A percentile compares a stretch with the other conserved stretches of the same genome.
phyloP scores from a whole-genome alignment of 2,329 filamentous ascomycete genomes.

The Aureobasidium lini region DNA sequence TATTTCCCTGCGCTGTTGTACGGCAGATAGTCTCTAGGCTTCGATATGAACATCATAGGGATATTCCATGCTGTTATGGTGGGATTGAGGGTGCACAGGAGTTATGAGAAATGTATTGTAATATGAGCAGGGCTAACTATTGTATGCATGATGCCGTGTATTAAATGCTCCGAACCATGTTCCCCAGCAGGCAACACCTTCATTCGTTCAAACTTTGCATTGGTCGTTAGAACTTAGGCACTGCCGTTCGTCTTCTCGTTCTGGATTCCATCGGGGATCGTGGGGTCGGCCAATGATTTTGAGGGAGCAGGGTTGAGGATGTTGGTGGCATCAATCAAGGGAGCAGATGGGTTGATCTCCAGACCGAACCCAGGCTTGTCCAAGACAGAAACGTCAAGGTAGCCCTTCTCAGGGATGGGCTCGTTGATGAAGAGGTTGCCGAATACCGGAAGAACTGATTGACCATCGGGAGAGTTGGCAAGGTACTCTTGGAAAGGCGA shows the following conservation, averaged over 20 bases:
- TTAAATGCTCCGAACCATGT: not conserved
- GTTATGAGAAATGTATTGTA: too few relatives aligned
- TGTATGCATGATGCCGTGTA: too few relatives aligned
- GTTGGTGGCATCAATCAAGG: constrained; percentile 67
- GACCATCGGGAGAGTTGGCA: constrained; percentile 85
- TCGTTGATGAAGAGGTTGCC: constrained; percentile 86
- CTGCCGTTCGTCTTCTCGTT: not conserved
- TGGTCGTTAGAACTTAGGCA: not conserved
- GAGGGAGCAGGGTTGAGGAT: constrained; percentile 60
- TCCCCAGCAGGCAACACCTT: not conserved
- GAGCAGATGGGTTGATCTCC: constrained; percentile 73
- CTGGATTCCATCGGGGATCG: not conserved
- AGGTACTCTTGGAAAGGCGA: constrained; percentile 94
- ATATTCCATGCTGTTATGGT: too few relatives aligned
- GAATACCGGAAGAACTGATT: constrained; percentile 84
- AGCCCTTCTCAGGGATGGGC: constrained; percentile 78
- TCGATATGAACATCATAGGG: too few relatives aligned
- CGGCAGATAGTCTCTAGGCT: too few relatives aligned
- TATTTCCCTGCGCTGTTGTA: too few relatives aligned
- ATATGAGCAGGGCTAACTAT: too few relatives aligned
- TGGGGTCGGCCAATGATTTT: constrained; percentile 30
- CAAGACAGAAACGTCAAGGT: constrained; percentile 62
- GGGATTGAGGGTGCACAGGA: too few relatives aligned
- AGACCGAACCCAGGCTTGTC: constrained; percentile 89
- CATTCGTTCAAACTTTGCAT: not conserved